Percentiles rank a stretch among this genome's conserved stretches.
Evolutionary conservation across 805 yeast genomes (phyloP).

Genomic region (Candida nitratophila): DNA sequence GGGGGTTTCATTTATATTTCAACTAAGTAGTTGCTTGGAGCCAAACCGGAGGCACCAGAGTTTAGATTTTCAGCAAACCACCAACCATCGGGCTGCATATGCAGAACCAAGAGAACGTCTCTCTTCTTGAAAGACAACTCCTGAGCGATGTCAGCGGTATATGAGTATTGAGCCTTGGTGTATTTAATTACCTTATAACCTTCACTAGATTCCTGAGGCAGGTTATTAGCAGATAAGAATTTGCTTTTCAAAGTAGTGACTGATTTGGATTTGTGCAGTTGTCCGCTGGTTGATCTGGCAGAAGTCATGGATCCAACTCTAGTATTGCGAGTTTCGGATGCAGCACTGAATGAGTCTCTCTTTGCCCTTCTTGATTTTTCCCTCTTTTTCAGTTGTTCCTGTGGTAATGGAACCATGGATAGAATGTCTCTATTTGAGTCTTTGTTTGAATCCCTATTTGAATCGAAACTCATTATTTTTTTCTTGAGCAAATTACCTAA

Average conservation of each 20-base stretch:
- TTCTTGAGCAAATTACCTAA: constrained; percentile 8
- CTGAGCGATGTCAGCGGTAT: constrained; percentile 52
- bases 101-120: constrained; percentile 45
- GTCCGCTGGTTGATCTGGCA: constrained; percentile 1
- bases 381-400: background rate
- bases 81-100: constrained; percentile 67
- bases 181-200: constrained; percentile 49
- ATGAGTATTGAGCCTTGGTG: constrained; percentile 49
- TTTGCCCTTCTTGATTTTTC: background rate
- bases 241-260: constrained; percentile 17
- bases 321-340: background rate
- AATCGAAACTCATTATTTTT: background rate
- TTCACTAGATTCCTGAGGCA: constrained; percentile 43
- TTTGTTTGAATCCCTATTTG: background rate
- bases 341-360: too few relatives aligned
- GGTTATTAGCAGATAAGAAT: constrained; percentile 17
- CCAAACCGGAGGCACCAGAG: constrained; percentile 43
- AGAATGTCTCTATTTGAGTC: background rate
- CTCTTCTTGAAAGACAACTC: constrained; percentile 55
- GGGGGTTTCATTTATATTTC: constrained; percentile 8
- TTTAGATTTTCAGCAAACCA: constrained; percentile 59
- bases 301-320: constrained; percentile 1
- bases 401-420: background rate
- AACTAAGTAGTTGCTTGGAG: constrained; percentile 54
- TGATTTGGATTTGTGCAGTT: constrained; percentile 21